These are phyloP conservation scores for Cryptosporidium ubiquitum DNA, from an alignment of 169 alveolate species.

Conservation along the genomic window DNA sequence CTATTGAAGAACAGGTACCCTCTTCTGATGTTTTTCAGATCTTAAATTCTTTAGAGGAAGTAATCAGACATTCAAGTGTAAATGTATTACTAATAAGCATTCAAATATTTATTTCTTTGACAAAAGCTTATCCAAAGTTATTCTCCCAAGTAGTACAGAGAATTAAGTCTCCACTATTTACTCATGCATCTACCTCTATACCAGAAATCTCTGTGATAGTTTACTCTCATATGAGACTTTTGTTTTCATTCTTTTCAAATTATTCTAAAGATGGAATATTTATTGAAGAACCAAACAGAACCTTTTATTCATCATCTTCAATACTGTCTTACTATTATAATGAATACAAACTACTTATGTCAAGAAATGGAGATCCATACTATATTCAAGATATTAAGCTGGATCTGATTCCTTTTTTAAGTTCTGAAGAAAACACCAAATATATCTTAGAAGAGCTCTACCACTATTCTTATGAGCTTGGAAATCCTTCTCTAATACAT, in stretches of 20 bases:
- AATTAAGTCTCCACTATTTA: slow-evolving; percentile 50
- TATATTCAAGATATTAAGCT: slow-evolving; percentile 86
- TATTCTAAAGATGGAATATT: slow-evolving; percentile 1
- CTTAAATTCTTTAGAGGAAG: slow-evolving; percentile 40
- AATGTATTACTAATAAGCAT: slow-evolving; percentile 23
- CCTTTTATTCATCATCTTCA: background rate
- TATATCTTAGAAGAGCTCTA: slow-evolving; percentile 43
- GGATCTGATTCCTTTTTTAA: slow-evolving; percentile 82
- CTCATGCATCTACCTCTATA: slow-evolving; percentile 63
- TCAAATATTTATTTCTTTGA: slow-evolving; percentile 36
- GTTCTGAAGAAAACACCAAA: slow-evolving; percentile 79
- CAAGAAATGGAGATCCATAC: slow-evolving; percentile 86
- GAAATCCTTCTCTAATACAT: background rate
- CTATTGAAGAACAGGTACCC: background rate
- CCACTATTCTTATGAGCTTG: slow-evolving; percentile 40
- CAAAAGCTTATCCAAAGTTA: slow-evolving; percentile 22
- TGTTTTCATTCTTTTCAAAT: slow-evolving; percentile 55
- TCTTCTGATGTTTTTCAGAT: slow-evolving; percentile 8
- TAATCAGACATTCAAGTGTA: slow-evolving; percentile 39
- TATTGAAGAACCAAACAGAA: background rate
- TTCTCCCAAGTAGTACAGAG: slow-evolving; percentile 54
- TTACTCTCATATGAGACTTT: slow-evolving; percentile 18
- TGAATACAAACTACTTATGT: slow-evolving; percentile 83
- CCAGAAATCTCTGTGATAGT: slow-evolving; percentile 51
- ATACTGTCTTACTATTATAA: slow-evolving; percentile 40